A percentile compares a stretch with the other conserved stretches of the same genome.
These are phyloP conservation scores for Talaromyces sp. DNA, from an alignment of 2,329 filamentous ascomycete species.

Conservation along the genomic window DNA sequence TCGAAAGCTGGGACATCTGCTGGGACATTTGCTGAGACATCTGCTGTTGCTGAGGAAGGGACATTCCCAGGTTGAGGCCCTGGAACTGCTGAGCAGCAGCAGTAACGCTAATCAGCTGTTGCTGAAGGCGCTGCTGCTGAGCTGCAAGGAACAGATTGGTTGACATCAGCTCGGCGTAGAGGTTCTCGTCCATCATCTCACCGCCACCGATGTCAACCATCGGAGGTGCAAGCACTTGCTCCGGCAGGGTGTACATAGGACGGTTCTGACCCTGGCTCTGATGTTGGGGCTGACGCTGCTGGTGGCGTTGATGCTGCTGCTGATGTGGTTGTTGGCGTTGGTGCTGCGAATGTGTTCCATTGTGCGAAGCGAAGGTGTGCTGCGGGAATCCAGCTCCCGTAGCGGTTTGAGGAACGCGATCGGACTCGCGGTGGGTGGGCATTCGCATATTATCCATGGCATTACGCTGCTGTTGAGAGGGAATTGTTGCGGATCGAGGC, in stretches of 20 bases:
- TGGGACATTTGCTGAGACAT: constrained; percentile 13
- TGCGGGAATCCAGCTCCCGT: constrained; percentile 57
- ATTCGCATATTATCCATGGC: constrained; percentile 54
- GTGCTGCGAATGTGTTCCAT: constrained; percentile 37
- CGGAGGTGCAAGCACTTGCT: constrained; percentile 73
- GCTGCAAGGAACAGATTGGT: constrained; percentile 92
- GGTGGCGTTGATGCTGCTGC: background rate
- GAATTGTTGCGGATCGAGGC: constrained; percentile 80
- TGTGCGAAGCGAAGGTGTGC: constrained; percentile 41
- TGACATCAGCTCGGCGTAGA: constrained; percentile 86
- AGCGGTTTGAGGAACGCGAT: constrained; percentile 62
- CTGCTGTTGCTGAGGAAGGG: constrained; percentile 45
- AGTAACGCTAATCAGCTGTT: constrained; percentile 84
- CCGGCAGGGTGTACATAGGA: constrained; percentile 70
- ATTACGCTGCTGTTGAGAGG: constrained; percentile 62
- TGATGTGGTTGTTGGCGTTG: background rate
- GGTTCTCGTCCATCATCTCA: constrained; percentile 78
- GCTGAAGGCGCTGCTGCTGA: constrained; percentile 92
- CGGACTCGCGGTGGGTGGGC: constrained; percentile 47
- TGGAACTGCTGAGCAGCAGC: constrained; percentile 82
- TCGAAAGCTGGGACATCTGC: constrained; percentile 47
- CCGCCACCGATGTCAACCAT: constrained; percentile 69
- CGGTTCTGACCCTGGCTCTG: constrained; percentile 35
- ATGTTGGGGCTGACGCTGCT: background rate
- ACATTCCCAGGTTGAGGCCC: constrained; percentile 66